These are phyloP conservation scores for Huiozyma naganishii DNA, from an alignment of 805 yeast genomes.

Conservation along the genomic window DNA sequence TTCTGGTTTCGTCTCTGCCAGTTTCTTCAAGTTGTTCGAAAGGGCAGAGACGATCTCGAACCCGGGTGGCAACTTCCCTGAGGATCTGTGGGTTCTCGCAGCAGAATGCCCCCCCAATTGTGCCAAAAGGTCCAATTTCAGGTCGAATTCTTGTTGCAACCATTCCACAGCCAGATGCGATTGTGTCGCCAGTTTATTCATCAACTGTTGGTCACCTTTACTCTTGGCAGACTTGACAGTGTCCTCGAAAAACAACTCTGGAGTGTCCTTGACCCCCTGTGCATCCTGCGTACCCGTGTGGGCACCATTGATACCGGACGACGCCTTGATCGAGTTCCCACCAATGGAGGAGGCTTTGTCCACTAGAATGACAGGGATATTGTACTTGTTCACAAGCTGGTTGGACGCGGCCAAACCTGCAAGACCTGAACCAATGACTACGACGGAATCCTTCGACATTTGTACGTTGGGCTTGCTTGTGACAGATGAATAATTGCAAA, in stretches of 20 bases:
- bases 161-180: slow-evolving; percentile 63
- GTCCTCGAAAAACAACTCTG: slow-evolving; percentile 50
- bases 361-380: slow-evolving; percentile 34
- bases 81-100: slow-evolving; percentile 74
- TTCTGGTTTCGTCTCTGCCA: slow-evolving; percentile 21
- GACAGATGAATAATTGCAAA: too few relatives aligned
- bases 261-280: slow-evolving; percentile 42
- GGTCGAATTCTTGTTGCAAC: slow-evolving; percentile 52
- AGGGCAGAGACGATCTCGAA: slow-evolving; percentile 43
- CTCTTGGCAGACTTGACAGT: slow-evolving; percentile 56
- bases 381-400: slow-evolving; percentile 28
- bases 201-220: slow-evolving; percentile 47
- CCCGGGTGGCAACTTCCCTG: slow-evolving; percentile 47
- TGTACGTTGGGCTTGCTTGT: too few relatives aligned
- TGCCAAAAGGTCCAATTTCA: slow-evolving; percentile 59
- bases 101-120: slow-evolving; percentile 75
- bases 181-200: slow-evolving; percentile 47
- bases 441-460: slow-evolving; percentile 18
- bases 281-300: slow-evolving; percentile 48
- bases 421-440: slow-evolving; percentile 46
- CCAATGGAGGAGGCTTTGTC: slow-evolving; percentile 43
- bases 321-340: slow-evolving; percentile 52
- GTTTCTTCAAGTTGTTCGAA: slow-evolving; percentile 28
- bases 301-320: slow-evolving; percentile 64
- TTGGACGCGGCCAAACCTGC: slow-evolving; percentile 43